Evolutionary conservation across 176 grass and related monocot genomes (phyloP), one percentile per base, ranked within the genome.

Genomic region (Thinopyrum elongatum): DNA sequence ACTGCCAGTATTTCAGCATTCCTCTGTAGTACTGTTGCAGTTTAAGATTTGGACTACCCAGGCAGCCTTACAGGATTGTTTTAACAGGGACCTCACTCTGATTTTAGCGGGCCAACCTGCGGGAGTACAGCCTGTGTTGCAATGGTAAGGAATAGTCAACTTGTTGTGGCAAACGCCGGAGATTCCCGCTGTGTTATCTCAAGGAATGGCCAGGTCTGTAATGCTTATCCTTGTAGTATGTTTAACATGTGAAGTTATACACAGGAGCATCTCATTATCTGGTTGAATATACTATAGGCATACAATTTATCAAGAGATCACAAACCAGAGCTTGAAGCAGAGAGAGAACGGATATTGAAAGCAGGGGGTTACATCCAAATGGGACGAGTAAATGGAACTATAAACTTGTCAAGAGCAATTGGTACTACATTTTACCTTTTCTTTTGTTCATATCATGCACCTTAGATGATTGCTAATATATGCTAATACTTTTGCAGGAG

Each of bases 111-210:
- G 30, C 96, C 96, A 85, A 91, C 80, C 66, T 95, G 88, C 60
- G 96, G 96, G 78, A 59, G 93, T 84, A 98, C 96, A 71, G 88
- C 96, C 66, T 98, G 96, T 86, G 96, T 98, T 83, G 96, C 96
- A 82, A 77, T 98, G 61, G 14, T 98, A 86, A 95, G 90, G 88
- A 88, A 98, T 83, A 94, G 65, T 39, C 88, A 92, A 89, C 84
- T 98, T 31, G 60, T 94, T 83, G 93, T 98, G 15, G 92, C 90
- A 87, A 98, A 98, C 86, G 93, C 96, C 78, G 96, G 96, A 53
- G 96, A 98, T 85, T 95, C 96, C 36, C 96, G 96, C 51, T 95
- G 96, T 90, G 90, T 98, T 47, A 89, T 98, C 76, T 95, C 96
- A 86, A 94, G 92, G 87, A 95, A 94, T 16, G 88, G 93, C 25